phyloP scores from a whole-genome alignment of 2,329 filamentous ascomycete species.

The Zymoseptoria brevis region DNA sequence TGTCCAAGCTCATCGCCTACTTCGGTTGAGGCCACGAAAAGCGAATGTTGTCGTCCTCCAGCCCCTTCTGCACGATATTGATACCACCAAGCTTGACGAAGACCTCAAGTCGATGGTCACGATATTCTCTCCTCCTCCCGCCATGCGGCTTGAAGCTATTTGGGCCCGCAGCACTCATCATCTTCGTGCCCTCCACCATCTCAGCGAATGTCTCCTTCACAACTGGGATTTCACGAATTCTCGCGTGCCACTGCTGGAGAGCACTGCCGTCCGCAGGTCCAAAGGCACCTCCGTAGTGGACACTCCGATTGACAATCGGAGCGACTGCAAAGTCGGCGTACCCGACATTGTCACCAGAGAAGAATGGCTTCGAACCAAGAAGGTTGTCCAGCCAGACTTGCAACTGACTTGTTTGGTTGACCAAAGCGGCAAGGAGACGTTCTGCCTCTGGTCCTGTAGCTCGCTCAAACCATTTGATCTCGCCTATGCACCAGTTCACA shows the following conservation, averaged over 20 bases:
- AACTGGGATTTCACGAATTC: conserved; percentile 12
- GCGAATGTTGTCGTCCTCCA: conserved; percentile 18
- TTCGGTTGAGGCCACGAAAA: conserved; percentile 16
- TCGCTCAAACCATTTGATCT: conserved; percentile 19
- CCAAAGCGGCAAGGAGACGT: conserved; percentile 20
- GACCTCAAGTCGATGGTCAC: conserved; percentile 22
- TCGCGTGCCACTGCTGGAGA: conserved; percentile 17
- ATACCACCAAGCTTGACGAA: conserved; percentile 21
- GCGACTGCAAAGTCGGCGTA: conserved; percentile 27
- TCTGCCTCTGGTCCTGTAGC: conserved; percentile 19
- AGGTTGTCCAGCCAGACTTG: conserved; percentile 21
- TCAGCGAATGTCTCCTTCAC: conserved; percentile 22
- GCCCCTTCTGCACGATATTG: conserved; percentile 15
- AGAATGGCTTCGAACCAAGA: conserved; percentile 21
- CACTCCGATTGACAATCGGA: conserved; percentile 20
- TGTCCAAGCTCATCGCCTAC: neutral
- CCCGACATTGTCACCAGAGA: conserved; percentile 22
- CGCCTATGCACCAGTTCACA: conserved; percentile 23
- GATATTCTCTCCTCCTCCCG: conserved; percentile 20
- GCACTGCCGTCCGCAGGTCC: conserved; percentile 12
- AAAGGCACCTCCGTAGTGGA: conserved; percentile 12
- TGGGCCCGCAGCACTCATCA: conserved; percentile 12
- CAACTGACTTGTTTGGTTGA: conserved; percentile 19
- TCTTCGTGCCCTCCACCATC: conserved; percentile 15
- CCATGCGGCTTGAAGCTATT: conserved; percentile 8